Conservation (phyloP, 2,329 filamentous ascomycete species). For the Pyricularia sp. region DNA sequence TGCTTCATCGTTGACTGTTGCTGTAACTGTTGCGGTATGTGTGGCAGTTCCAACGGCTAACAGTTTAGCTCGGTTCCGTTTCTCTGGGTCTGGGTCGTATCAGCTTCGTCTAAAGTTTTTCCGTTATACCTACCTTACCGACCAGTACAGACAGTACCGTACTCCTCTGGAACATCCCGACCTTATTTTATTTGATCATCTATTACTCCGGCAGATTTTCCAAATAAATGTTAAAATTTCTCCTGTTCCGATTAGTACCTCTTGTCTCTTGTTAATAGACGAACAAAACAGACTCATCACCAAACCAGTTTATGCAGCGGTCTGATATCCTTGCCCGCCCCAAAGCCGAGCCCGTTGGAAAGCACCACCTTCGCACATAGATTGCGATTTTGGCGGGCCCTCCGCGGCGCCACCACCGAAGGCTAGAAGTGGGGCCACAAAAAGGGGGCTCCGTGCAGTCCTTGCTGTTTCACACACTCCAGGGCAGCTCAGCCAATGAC, state of each 20-base stretch:
- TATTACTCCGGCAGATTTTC: neutral
- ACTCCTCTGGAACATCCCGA: neutral
- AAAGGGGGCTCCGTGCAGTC: constrained; percentile 5
- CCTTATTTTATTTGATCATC: neutral
- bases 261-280: neutral
- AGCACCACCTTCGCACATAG: neutral
- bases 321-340: neutral
- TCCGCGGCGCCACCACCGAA: neutral
- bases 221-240: neutral
- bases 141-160: too few relatives aligned
- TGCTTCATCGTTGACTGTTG: neutral
- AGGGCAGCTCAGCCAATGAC: neutral
- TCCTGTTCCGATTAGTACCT: neutral
- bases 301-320: neutral
- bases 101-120: neutral
- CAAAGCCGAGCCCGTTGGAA: neutral
- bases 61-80: neutral
- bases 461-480: constrained; percentile 11
- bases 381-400: neutral
- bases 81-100: neutral
- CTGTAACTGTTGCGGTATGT: neutral
- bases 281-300: neutral
- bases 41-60: neutral
- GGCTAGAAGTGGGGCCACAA: neutral
- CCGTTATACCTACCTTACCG: too few relatives aligned